Base-by-base conservation (phyloP, 192 early-diverging fungal species). In the Coemansia sp. region DNA sequence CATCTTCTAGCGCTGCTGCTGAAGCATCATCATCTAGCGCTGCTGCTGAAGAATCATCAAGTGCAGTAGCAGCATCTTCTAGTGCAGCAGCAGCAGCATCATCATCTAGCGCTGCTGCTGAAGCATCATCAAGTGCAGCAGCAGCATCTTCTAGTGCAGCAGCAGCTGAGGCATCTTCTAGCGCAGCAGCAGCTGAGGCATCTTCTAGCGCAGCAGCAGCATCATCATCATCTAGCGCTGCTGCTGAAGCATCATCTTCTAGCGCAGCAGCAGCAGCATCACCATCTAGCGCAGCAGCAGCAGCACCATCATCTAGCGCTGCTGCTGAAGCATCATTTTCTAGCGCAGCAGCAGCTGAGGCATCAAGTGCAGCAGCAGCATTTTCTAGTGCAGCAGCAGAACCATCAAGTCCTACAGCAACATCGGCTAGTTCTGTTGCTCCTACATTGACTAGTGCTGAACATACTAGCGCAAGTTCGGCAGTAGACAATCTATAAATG, bases 221-320 rank as follows among this genome's bases (percentile, higher is more conserved):
- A 15, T 15, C 42, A 3, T 15, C 42, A 19, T 15, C 42, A 17
- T 45, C 42, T 19, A 45, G 42, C 22, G 15, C 42, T 1, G 45
- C 45, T 11, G 45, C 45, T 4, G 45, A 19, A 3, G 45, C 20
- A 11, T 19, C 45, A 3, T 24, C 20, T 24, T 9, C 6, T 25
- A 6, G 6, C 3, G 45, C 45, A 22, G 51, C 51, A 35, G 31
- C 71, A 36, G 15, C 36, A 47, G 32, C 7, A 35, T 35, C 32
- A n/a, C n/a, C 42, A 17, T 45, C 42, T 19, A 45, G 42, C 20
- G 11, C 39, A 1, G 63, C 54, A 61, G 62, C 62, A n/a, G n/a
- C n/a, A n/a, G n/a, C n/a, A n/a, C n/a, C n/a, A n/a, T 35, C 2
- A 7, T 35, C 7, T 35, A 7, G 32, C 32, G 32, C 32, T 35